Conservation (phyloP, 2,329 filamentous ascomycete genomes). For the Ophiocordyceps camponoti-saundersi region DNA sequence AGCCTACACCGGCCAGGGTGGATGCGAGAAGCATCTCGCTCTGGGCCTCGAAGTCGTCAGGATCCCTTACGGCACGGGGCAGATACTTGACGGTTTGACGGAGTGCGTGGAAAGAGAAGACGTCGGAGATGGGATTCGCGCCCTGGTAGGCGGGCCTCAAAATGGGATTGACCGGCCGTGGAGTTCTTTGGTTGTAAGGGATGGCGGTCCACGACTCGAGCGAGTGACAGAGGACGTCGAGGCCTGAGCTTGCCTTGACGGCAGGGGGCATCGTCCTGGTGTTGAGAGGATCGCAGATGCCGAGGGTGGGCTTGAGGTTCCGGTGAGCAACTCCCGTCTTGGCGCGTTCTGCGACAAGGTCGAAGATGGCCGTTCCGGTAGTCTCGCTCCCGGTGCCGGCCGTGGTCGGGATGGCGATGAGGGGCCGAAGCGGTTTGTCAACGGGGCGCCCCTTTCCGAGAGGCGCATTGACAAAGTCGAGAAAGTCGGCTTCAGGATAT, state of each 20-base stretch:
- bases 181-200: slow-evolving; percentile 72
- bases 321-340: slow-evolving; percentile 95
- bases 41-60: slow-evolving; percentile 84
- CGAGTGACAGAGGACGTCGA: slow-evolving; percentile 90
- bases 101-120: slow-evolving; percentile 82
- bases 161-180: slow-evolving; percentile 77
- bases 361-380: slow-evolving; percentile 95
- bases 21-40: slow-evolving; percentile 90
- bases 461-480: slow-evolving; percentile 95
- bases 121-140: slow-evolving; percentile 92
- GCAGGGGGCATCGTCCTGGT: slow-evolving; percentile 91
- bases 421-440: slow-evolving; percentile 49
- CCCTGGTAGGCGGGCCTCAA: slow-evolving; percentile 89
- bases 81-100: slow-evolving; percentile 79
- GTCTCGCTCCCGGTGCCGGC: slow-evolving; percentile 84
- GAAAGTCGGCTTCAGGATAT: slow-evolving; percentile 82
- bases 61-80: slow-evolving; percentile 69
- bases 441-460: slow-evolving; percentile 74
- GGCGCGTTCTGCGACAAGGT: slow-evolving; percentile 72
- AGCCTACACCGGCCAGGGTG: slow-evolving; percentile 86
- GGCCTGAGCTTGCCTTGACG: slow-evolving; percentile 77
- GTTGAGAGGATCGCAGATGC: slow-evolving; percentile 74
- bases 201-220: slow-evolving; percentile 98
- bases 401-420: slow-evolving; percentile 73
- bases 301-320: slow-evolving; percentile 86